phyloP scores from a whole-genome alignment of 129 eudicot genomes.

The Chrysanthemum seticuspe region DNA sequence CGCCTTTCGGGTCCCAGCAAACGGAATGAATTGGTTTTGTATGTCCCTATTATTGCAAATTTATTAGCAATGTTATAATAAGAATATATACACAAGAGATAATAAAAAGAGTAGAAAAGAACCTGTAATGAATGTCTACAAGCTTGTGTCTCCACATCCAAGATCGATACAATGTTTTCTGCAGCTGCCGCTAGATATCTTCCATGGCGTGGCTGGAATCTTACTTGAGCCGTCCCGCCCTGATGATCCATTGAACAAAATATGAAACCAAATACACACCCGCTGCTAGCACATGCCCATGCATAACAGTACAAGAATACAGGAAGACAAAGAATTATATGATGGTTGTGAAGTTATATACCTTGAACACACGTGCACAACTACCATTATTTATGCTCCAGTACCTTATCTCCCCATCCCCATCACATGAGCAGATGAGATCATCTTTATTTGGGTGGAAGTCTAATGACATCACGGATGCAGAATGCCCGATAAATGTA shows the following conservation, averaged over 20 bases:
- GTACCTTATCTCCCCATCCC: slow-evolving; percentile 95
- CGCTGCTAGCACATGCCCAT: no score
- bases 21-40: slow-evolving; percentile 78
- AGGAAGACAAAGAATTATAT: neutral
- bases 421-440: slow-evolving; percentile 92
- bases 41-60: slow-evolving; percentile 52
- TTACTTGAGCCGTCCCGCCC: slow-evolving; percentile 83
- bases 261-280: no score
- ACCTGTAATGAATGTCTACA: slow-evolving; percentile 73
- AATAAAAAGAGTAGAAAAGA: neutral
- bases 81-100: neutral
- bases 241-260: slow-evolving; percentile 24
- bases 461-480: slow-evolving; percentile 89
- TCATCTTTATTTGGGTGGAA: slow-evolving; percentile 92
- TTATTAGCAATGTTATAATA: neutral
- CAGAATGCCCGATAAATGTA: slow-evolving; percentile 83
- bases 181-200: slow-evolving; percentile 97
- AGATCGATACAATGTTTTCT: slow-evolving; percentile 82
- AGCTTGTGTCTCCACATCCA: slow-evolving; percentile 82
- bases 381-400: slow-evolving; percentile 85
- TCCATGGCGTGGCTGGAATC: slow-evolving; percentile 93
- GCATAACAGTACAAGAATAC: neutral
- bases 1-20: slow-evolving; percentile 95
- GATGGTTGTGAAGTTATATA: slow-evolving; percentile 18
- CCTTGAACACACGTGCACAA: slow-evolving; percentile 84